phyloP scores from a whole-genome alignment of 768 basidiomycete species.

The Pulveroboletus sp. region DNA sequence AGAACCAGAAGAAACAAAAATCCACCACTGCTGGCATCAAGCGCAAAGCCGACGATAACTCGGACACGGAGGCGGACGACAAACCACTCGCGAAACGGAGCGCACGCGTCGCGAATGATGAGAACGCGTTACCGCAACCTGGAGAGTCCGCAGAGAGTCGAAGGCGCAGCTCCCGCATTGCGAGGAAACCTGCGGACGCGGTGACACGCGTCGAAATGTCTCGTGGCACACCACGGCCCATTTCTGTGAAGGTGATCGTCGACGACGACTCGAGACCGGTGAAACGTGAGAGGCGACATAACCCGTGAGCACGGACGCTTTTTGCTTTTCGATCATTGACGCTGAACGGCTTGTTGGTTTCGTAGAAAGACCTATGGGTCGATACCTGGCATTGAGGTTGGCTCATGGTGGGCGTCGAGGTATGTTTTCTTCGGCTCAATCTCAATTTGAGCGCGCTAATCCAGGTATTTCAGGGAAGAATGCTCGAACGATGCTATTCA shows the following conservation, averaged over 20 bases:
- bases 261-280: slow-evolving; percentile 35
- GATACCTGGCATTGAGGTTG: slow-evolving; percentile 78
- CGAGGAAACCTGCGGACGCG: slow-evolving; percentile 57
- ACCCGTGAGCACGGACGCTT: slow-evolving; percentile 22
- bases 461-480: slow-evolving; percentile 36
- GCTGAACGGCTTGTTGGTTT: slow-evolving; percentile 5
- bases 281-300: slow-evolving; percentile 29
- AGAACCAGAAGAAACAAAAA: slow-evolving; percentile 4
- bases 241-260: slow-evolving; percentile 39
- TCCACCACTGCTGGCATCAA: slow-evolving; percentile 32
- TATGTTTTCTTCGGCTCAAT: slow-evolving; percentile 24
- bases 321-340: slow-evolving; percentile 16
- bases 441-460: not conserved
- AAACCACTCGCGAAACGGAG: slow-evolving; percentile 21
- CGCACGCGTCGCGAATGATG: slow-evolving; percentile 16
- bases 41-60: slow-evolving; percentile 33
- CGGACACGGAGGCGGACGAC: slow-evolving; percentile 31
- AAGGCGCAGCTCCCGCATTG: slow-evolving; percentile 69
- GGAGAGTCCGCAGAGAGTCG: slow-evolving; percentile 21
- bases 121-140: slow-evolving; percentile 10
- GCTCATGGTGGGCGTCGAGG: slow-evolving; percentile 81
- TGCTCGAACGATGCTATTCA: slow-evolving; percentile 82
- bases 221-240: slow-evolving; percentile 33
- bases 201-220: slow-evolving; percentile 34
- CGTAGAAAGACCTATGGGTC: slow-evolving; percentile 72